Percentiles rank a stretch among this genome's conserved stretches.
phyloP scores from a whole-genome alignment of 495 filamentous ascomycete genomes.

The Aspergillus heteromorphus region DNA sequence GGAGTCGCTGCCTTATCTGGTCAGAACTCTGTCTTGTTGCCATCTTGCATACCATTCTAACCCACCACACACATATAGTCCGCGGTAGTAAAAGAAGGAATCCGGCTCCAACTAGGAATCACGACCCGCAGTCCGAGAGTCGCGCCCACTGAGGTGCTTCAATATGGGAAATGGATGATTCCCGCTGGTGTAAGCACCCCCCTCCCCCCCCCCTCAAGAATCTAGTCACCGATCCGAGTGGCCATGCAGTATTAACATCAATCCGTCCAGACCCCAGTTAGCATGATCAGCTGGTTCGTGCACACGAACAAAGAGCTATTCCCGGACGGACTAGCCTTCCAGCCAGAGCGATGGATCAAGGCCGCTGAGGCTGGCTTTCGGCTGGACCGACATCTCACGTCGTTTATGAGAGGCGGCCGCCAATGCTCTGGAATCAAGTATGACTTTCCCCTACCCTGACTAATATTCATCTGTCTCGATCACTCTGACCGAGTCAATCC shows the following conservation, averaged over 20 bases:
- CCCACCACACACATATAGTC: not conserved
- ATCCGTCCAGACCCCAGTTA: constrained; percentile 39
- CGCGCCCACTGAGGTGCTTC: not conserved
- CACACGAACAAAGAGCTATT: constrained; percentile 38
- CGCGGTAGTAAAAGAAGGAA: not conserved
- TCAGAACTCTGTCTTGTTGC: not conserved
- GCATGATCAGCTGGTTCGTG: constrained; percentile 34
- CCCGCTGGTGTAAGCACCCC: not conserved
- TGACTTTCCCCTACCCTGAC: too few relatives aligned
- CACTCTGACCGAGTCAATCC: too few relatives aligned
- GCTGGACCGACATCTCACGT: constrained; percentile 21
- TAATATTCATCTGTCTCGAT: too few relatives aligned
- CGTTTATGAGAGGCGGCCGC: constrained; percentile 22
- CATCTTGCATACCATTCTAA: too few relatives aligned
- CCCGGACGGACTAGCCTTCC: constrained; percentile 33
- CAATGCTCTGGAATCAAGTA: constrained; percentile 28
- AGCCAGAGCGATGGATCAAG: constrained; percentile 40
- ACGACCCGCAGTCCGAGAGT: not conserved
- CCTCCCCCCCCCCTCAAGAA: too few relatives aligned
- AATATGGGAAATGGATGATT: not conserved
- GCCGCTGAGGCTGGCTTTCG: constrained; percentile 12
- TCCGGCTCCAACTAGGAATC: not conserved
- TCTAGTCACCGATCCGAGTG: too few relatives aligned
- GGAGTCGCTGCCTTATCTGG: not conserved
- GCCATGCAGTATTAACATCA: too few relatives aligned